These are phyloP conservation scores for Odontarrhena argentea DNA, from an alignment of 345 rosid genomes.

Conservation along the genomic window DNA sequence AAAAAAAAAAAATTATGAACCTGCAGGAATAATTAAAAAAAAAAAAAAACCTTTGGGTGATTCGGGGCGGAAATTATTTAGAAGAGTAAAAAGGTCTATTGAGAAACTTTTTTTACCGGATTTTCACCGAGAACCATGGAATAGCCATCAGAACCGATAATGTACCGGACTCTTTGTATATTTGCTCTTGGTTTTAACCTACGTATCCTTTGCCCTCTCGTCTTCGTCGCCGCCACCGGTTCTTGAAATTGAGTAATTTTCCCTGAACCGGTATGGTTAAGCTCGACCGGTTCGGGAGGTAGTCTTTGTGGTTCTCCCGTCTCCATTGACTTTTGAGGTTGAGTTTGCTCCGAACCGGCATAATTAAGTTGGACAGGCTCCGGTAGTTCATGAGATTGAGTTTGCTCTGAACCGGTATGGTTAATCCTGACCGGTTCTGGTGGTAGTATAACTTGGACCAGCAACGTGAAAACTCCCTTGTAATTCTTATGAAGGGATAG, in stretches of 20 bases:
- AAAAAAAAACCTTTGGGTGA: too few species aligned
- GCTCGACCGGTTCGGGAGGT: neutral
- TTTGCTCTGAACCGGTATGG: constrained; percentile 11
- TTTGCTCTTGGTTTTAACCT: neutral
- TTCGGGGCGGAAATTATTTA: too few species aligned
- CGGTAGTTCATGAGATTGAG: neutral
- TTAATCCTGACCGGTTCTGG: neutral
- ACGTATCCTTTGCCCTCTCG: neutral
- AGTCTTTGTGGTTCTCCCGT: neutral
- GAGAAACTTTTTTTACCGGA: too few species aligned
- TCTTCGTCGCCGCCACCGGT: neutral
- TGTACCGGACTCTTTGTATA: neutral
- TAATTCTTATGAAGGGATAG: neutral
- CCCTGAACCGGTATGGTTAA: constrained; percentile 5
- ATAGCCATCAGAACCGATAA: neutral
- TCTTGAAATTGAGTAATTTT: constrained; percentile 2
- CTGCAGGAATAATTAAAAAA: too few species aligned
- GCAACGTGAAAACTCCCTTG: constrained; percentile 34
- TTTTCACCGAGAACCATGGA: neutral
- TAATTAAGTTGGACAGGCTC: too few species aligned
- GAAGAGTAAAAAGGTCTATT: too few species aligned
- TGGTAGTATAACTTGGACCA: constrained; percentile 17
- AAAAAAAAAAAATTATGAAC: too few species aligned
- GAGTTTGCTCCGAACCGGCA: too few species aligned
- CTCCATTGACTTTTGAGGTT: too few species aligned